These are phyloP conservation scores for Cyberlindnera euphorbiae DNA, from an alignment of 805 yeast species.

Conservation along the genomic window DNA sequence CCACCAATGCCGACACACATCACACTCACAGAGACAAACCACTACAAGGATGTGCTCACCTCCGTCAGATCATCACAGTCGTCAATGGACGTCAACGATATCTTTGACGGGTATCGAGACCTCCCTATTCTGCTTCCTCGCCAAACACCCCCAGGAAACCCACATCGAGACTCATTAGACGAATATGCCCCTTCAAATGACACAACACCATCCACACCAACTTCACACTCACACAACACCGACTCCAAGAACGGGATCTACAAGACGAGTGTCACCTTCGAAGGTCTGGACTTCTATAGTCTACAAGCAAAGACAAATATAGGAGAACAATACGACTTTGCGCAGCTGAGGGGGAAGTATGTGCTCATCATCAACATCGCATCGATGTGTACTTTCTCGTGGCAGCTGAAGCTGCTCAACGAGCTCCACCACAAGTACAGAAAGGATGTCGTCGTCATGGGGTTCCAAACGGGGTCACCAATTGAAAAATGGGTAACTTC, in stretches of 20 bases:
- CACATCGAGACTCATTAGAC: no score
- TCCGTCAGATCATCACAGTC: background rate
- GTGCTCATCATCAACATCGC: slow-evolving; percentile 86
- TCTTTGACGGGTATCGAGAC: background rate
- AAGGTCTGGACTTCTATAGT: slow-evolving; percentile 46
- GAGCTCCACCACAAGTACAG: slow-evolving; percentile 58
- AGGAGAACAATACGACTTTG: slow-evolving; percentile 54
- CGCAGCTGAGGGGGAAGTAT: slow-evolving; percentile 67
- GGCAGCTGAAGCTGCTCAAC: slow-evolving; percentile 74
- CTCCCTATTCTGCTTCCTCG: background rate
- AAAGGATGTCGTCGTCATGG: slow-evolving; percentile 65
- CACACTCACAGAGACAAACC: background rate
- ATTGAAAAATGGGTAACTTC: slow-evolving; percentile 64
- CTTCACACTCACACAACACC: no score
- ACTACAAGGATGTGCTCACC: background rate
- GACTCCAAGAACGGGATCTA: no score
- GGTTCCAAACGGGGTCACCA: slow-evolving; percentile 91
- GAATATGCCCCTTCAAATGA: no score
- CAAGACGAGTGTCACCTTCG: no score
- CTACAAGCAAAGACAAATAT: slow-evolving; percentile 55
- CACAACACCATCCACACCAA: no score
- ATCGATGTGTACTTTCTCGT: slow-evolving; percentile 74
- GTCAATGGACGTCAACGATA: background rate
- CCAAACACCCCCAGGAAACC: background rate
- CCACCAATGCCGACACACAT: background rate